Conservation (phyloP, 176 grass and related monocot species). For the Hordeum marinum region DNA sequence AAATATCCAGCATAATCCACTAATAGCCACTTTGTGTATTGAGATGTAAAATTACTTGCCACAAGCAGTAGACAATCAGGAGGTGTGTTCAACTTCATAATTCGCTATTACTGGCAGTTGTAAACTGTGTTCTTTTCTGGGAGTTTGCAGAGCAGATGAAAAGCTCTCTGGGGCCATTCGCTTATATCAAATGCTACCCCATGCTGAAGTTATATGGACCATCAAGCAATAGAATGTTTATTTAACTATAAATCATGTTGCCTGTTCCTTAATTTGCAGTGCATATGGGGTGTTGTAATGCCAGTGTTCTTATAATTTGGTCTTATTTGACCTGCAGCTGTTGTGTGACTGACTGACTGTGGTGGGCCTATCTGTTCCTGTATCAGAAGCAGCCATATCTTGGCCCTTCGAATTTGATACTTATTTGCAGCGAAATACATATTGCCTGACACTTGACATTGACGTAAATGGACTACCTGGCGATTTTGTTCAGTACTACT, state of each 20-base stretch:
- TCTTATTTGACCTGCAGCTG: background rate
- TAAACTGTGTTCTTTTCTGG: background rate
- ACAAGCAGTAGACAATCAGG: background rate
- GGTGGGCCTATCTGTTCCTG: background rate
- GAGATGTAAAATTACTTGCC: background rate
- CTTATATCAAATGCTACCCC: background rate
- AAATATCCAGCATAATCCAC: background rate
- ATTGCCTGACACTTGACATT: background rate
- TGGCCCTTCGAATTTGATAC: background rate
- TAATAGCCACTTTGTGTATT: background rate
- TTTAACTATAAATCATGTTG: background rate
- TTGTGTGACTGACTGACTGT: background rate
- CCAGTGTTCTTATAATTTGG: background rate
- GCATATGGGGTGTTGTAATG: background rate
- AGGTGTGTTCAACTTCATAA: background rate
- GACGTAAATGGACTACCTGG: background rate
- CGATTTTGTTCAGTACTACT: background rate
- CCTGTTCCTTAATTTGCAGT: background rate
- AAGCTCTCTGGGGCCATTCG: background rate
- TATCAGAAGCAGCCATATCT: background rate
- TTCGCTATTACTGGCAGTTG: background rate
- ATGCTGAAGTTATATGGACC: background rate
- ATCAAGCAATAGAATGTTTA: constrained; percentile 15
- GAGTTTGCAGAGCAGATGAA: constrained; percentile 6
- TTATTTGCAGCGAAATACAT: background rate